Conservation (phyloP, 2,329 filamentous ascomycete species). For the Blastomyces percursus region DNA sequence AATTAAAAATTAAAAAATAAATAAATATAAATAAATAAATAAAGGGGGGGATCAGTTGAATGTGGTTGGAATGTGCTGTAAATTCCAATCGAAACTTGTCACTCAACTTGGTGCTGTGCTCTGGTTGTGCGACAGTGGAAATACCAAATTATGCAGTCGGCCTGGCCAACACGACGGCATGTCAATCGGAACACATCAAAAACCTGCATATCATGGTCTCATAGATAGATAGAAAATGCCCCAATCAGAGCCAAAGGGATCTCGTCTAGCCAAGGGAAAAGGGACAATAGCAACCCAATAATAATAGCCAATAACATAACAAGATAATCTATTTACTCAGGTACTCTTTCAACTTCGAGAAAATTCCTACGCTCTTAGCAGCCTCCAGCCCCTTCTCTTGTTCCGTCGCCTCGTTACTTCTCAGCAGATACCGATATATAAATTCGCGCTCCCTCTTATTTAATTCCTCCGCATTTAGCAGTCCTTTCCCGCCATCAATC, state of each 20-base stretch:
- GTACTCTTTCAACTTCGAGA: constrained; percentile 1
- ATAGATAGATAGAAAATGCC: no score
- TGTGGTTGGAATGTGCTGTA: not conserved
- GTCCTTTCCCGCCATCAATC: constrained; percentile 12
- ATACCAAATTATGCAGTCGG: not conserved
- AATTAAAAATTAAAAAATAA: not conserved
- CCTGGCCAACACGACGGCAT: not conserved
- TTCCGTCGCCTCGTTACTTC: constrained; percentile 5
- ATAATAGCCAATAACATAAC: not conserved
- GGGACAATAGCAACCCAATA: not conserved
- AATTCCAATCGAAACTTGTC: not conserved
- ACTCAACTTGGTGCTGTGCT: not conserved
- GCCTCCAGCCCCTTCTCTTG: constrained; percentile 9
- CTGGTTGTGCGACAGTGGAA: no score
- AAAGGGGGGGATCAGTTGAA: no score
- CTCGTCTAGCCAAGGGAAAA: no score
- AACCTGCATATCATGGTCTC: not conserved
- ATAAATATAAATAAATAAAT: no score
- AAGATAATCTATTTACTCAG: not conserved
- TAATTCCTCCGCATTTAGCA: constrained; percentile 12
- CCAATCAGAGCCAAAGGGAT: not conserved
- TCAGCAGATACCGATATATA: constrained; percentile 11
- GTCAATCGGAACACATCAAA: not conserved
- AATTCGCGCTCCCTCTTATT: constrained; percentile 10
- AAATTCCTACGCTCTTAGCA: constrained; percentile 6